These are phyloP conservation scores for Colletotrichum brevisporum DNA, from an alignment of 2,329 filamentous ascomycete genomes.

Conservation along the genomic window DNA sequence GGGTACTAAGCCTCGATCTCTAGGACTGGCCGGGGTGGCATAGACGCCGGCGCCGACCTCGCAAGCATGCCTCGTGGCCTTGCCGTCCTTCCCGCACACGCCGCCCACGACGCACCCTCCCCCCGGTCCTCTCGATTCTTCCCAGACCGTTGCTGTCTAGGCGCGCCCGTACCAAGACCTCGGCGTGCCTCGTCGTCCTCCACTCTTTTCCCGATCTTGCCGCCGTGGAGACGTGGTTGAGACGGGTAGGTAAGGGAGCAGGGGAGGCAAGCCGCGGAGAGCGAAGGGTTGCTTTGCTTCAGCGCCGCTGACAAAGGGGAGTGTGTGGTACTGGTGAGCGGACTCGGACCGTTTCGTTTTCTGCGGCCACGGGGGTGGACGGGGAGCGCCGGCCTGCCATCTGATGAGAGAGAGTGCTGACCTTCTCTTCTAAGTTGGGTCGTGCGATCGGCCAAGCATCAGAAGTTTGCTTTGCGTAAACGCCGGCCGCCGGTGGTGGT, in stretches of 20 bases:
- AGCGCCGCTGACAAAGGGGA: neutral
- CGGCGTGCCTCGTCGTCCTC: neutral
- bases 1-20: neutral
- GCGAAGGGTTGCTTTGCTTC: neutral
- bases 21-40: neutral
- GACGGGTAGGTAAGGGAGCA: neutral
- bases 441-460: no score
- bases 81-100: neutral
- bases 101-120: neutral
- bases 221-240: neutral
- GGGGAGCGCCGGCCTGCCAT: neutral
- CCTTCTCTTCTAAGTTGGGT: no score
- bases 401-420: neutral
- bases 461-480: no score
- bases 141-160: neutral
- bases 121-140: neutral
- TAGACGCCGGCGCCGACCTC: slow-evolving; percentile 7
- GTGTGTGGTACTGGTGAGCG: neutral
- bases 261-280: neutral
- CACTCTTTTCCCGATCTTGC: neutral
- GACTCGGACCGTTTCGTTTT: neutral
- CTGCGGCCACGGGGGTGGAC: neutral
- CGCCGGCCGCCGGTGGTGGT: no score
- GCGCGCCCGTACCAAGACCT: slow-evolving; percentile 24
- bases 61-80: neutral